These are phyloP conservation scores for Tephrocybe sp. DNA, from an alignment of 768 basidiomycete species.

Conservation along the genomic window DNA sequence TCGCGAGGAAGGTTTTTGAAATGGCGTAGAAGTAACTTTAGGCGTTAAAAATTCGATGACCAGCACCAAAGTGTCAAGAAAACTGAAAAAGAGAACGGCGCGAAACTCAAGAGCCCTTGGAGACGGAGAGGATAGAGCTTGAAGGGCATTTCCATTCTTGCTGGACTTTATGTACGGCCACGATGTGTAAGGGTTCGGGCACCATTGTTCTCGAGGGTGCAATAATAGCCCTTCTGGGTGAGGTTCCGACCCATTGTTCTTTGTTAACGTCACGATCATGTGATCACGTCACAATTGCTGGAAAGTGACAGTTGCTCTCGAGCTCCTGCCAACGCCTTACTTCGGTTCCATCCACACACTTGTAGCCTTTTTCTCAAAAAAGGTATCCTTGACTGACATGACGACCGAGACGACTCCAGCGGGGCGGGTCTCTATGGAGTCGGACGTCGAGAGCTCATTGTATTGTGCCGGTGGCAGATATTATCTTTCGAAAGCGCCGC, in stretches of 20 bases:
- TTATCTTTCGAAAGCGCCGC: too few relatives aligned
- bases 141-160: neutral
- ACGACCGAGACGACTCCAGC: neutral
- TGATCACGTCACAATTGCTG: neutral
- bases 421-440: neutral
- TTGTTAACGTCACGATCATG: slow-evolving; percentile 1
- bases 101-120: slow-evolving; percentile 5
- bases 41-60: too few relatives aligned
- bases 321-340: too few relatives aligned
- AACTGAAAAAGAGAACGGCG: slow-evolving; percentile 11
- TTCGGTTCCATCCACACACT: too few relatives aligned
- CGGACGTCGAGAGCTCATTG: too few relatives aligned
- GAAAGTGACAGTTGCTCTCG: too few relatives aligned
- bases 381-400: neutral
- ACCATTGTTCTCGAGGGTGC: slow-evolving; percentile 3
- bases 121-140: neutral
- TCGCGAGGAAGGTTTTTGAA: neutral
- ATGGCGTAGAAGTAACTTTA: slow-evolving; percentile 1
- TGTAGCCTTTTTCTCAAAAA: slow-evolving; percentile 8
- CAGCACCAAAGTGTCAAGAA: slow-evolving; percentile 21
- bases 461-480: too few relatives aligned
- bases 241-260: slow-evolving; percentile 4
- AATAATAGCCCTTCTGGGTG: too few relatives aligned
- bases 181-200: neutral
- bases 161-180: slow-evolving; percentile 5